Conservation (phyloP, 805 yeast species). For the Candida nemodendra region DNA sequence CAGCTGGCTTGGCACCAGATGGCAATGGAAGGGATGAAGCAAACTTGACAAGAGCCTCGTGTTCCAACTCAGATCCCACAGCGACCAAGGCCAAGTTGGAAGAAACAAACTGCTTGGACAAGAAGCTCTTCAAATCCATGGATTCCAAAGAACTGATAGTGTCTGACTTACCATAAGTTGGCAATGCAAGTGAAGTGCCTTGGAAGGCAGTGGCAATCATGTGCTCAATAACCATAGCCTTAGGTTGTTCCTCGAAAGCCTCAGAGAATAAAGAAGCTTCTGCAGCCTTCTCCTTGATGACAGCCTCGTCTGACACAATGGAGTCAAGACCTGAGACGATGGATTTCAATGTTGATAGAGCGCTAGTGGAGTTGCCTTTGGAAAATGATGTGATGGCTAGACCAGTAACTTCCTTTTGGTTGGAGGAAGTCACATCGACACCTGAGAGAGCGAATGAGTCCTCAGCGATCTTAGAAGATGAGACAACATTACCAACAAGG, state of each 20-base stretch:
- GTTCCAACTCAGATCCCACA: constrained; percentile 62
- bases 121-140: constrained; percentile 57
- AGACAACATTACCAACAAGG: constrained; percentile 53
- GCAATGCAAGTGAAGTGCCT: constrained; percentile 76
- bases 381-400: constrained; percentile 59
- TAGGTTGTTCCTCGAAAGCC: constrained; percentile 54
- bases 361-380: constrained; percentile 49
- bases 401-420: constrained; percentile 66
- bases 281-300: constrained; percentile 45
- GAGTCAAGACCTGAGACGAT: constrained; percentile 38
- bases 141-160: constrained; percentile 56
- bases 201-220: constrained; percentile 84
- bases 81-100: constrained; percentile 67
- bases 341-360: constrained; percentile 51
- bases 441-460: constrained; percentile 47
- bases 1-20: constrained; percentile 48
- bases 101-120: constrained; percentile 54
- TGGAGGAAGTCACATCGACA: constrained; percentile 51
- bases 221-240: constrained; percentile 65
- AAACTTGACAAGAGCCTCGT: constrained; percentile 66
- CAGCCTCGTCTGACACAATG: constrained; percentile 40
- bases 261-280: constrained; percentile 47
- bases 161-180: constrained; percentile 72
- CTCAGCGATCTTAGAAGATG: constrained; percentile 31
- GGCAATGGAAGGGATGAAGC: constrained; percentile 52